Base-by-base conservation (phyloP, 768 basidiomycete species). In the Gloeostereum incarnatum region DNA sequence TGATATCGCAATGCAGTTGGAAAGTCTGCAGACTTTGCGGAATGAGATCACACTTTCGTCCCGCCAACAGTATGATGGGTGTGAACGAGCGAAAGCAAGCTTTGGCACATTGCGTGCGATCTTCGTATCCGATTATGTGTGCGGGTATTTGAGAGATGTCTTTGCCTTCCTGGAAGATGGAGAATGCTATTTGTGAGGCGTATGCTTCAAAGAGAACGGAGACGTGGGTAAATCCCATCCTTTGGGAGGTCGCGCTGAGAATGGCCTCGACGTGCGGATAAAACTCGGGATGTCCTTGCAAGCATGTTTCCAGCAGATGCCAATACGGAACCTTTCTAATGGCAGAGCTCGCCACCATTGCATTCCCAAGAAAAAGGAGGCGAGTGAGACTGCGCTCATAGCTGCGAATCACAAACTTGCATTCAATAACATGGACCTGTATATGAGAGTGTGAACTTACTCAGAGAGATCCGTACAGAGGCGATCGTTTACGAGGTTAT, bases 271-370 rank as follows among this genome's bases (percentile, higher is more conserved):
- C 62, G 47, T 73, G 69, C 7, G 44, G 48, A 14, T 57, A 49
- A 44, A 71, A 72, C 13, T 11, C 46, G 37, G 36, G 49, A 42
- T 52, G 53, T 40, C 51, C 52, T 44, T 67, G 57, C 45, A 64
- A 48, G 56, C 73, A 73, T 5, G 74, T 72, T 54, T 93, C 90
- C 42, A 97, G 62, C 35, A 98, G 54, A 56, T 94, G 83, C 78
- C 84, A 92, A 52, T 94, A 91, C 1, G 90, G 73, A 3, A 79
- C 84, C 11, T 88, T 76, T 19, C 93, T 71, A 16, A 83, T 72
- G 1, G 73, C 70, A 1, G 88, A 81, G 50, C 80, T 84, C 13
- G 77, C 71, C 27, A 96, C 70, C 71, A 88, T 80, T 45, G 81
- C 73, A 57, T 88, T 90, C 19, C 76, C 82, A 10, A 85, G 63